phyloP scores from a whole-genome alignment of 2,329 filamentous ascomycete species.

The Malbranchea cinnamomea region DNA sequence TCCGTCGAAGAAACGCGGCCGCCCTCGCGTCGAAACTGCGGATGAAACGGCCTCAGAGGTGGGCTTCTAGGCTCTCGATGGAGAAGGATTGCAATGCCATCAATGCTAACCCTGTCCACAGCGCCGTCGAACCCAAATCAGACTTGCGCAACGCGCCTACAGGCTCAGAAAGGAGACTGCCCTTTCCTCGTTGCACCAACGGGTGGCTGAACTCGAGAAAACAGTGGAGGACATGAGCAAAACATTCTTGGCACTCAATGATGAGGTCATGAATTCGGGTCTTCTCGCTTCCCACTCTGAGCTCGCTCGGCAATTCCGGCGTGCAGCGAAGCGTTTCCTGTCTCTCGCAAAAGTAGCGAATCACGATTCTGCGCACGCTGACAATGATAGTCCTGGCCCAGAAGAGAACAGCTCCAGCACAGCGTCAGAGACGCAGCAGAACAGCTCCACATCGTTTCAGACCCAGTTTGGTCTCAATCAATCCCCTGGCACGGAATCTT shows the following conservation, averaged over 20 bases:
- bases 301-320: constrained; percentile 42
- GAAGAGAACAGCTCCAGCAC: no score
- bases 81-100: background rate
- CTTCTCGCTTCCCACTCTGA: constrained; percentile 42
- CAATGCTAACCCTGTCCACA: constrained; percentile 18
- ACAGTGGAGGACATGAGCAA: constrained; percentile 61
- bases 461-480: no score
- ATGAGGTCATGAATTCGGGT: constrained; percentile 44
- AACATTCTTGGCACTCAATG: constrained; percentile 52
- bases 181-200: constrained; percentile 56
- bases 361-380: constrained; percentile 28
- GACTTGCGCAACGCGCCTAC: constrained; percentile 72
- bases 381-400: no score
- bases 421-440: no score
- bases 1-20: constrained; percentile 44
- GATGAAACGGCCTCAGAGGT: constrained; percentile 68
- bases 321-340: constrained; percentile 44
- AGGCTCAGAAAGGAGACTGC: constrained; percentile 70
- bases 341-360: constrained; percentile 33
- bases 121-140: constrained; percentile 74
- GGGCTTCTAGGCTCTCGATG: constrained; percentile 27
- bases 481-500: no score
- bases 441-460: no score
- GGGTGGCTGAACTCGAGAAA: constrained; percentile 51
- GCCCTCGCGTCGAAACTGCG: constrained; percentile 59